Base-by-base conservation (phyloP, 2,329 filamentous ascomycete species). In the Aureobasidium sp. region DNA sequence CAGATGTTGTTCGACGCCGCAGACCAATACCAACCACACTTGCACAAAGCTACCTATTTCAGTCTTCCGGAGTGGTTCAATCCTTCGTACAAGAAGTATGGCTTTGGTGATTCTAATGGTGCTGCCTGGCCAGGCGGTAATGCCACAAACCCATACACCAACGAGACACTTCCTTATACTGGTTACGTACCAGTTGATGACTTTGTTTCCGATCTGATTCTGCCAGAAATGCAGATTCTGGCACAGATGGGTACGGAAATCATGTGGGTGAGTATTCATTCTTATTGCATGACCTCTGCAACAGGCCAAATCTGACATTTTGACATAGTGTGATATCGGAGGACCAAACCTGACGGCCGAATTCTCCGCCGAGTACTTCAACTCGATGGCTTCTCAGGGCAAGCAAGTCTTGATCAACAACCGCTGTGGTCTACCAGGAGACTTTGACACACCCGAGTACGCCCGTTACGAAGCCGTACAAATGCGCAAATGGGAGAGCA, bases 391-490 rank as follows among this genome's bases (percentile, higher is more conserved):
- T 0, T 56, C 58, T 0, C 57, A 72, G 17, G 69, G 71, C 38
- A 69, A 73, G 0, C 73, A 80, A 59, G 78, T 81, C 1, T 65
- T 73, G 1, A 75, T 81, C 60, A 80, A 83, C 65, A 71, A 71
- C 40, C 75, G 79, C 6, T 83, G 80, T 62, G 79, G 79, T 3
- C 64, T 79, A 0, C 68, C 75, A 0, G 72, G 73, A 11, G 79
- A 83, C 65, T 83, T 81, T 58, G 79, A 82, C 61, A 83, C 79
- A 1, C 79, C 79, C 0, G 79, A 83, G 62, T 83, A 82, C 61
- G 67, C 69, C 24, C 70, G 69, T 6, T 79, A 76, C 61, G 65
- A 69, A 2, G 70, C 73, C 3, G 71, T 75, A 7, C 77, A 79
- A 62, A 62, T 68, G 27, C 69, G 77, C 24, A 82, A 83, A 63